Percentiles rank a stretch among this genome's conserved stretches.
Conservation (phyloP, 306 rosid genomes). For the Trifolium subterraneum region DNA sequence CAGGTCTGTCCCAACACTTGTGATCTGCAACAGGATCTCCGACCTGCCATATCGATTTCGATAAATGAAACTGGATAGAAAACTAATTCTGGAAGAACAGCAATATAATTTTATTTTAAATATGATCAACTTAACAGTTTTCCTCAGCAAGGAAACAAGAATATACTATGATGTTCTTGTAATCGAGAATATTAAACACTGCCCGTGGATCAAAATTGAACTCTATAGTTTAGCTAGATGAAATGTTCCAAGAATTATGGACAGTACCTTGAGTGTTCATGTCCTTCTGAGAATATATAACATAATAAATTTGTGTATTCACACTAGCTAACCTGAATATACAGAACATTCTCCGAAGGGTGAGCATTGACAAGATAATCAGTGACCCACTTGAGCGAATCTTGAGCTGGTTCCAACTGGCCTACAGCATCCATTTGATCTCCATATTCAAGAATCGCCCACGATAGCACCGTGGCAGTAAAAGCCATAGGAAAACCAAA, state of each 20-base stretch:
- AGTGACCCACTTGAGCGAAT: constrained; percentile 89
- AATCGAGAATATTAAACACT: too few relatives aligned
- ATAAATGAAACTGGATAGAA: constrained; percentile 31
- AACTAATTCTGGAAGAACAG: constrained; percentile 12
- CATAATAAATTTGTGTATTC: constrained; percentile 23
- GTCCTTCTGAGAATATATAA: background rate
- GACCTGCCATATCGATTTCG: constrained; percentile 60
- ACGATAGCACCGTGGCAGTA: constrained; percentile 88
- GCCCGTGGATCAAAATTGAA: constrained; percentile 1
- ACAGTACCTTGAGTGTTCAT: constrained; percentile 14
- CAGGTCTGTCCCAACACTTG: constrained; percentile 91
- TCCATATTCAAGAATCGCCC: constrained; percentile 95
- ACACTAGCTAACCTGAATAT: constrained; percentile 71
- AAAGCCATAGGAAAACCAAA: constrained; percentile 96
- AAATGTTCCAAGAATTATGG: constrained; percentile 25
- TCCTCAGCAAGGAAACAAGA: constrained; percentile 2
- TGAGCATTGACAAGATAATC: constrained; percentile 90
- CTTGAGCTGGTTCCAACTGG: constrained; percentile 72
- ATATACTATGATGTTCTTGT: background rate
- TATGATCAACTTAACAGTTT: constrained; percentile 19
- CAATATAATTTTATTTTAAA: constrained; percentile 21
- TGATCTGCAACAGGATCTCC: constrained; percentile 85
- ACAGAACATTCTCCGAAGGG: constrained; percentile 77
- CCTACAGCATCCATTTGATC: constrained; percentile 81
- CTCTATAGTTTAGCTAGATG: background rate